Base-by-base conservation (phyloP, 169 alveolate species). In the Cryptosporidium ubiquitum region DNA sequence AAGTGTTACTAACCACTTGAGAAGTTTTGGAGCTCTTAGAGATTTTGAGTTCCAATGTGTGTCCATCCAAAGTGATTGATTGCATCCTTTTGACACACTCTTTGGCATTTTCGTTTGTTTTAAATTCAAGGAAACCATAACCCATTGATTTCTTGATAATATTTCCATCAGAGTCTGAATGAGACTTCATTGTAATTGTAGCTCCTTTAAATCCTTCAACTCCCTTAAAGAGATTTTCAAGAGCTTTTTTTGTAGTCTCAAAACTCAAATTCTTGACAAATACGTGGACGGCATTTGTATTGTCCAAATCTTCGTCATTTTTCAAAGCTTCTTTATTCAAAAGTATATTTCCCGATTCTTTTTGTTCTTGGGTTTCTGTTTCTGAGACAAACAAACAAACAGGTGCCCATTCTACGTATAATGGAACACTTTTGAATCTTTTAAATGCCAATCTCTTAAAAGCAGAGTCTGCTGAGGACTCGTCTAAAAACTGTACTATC, bases 351-450 rank as follows among this genome's bases (percentile, higher is more conserved):
- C 3, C 84, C 14, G 37, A 91, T 23, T 40, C 10, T 20, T 20
- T 26, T 26, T 47, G 14, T 10, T 35, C 33, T 5, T 61, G 60
- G 4, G 5, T 40, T n/a, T 37, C 79, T 9, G 66, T 26, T 7
- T 31, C 85, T 31, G 79, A 40, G 71, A 66, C 84, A 84, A 92
- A 93, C 26, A 93, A 60, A 31, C 86, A 73, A 31, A 89, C 52
- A 1, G 98, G 98, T n/a, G 98, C 98, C 96, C 97, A 96, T 84
- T 96, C 98, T 10, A 97, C 86, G 86, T 95, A 96, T 20, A 97
- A 70, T 2, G 99, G 99, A 42, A 95, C 93, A 73, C 93, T 86
- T 55, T 93, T 93, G 86, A 94, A 94, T 70, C 96, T 86, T 42
- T 89, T 91, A 89, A 95, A 97, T 18, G 98, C 95, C 35, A 96